Percentiles rank a stretch among this genome's conserved stretches.
These are phyloP conservation scores for Esteya vermicola DNA, from an alignment of 2,329 filamentous ascomycete species.

Conservation along the genomic window DNA sequence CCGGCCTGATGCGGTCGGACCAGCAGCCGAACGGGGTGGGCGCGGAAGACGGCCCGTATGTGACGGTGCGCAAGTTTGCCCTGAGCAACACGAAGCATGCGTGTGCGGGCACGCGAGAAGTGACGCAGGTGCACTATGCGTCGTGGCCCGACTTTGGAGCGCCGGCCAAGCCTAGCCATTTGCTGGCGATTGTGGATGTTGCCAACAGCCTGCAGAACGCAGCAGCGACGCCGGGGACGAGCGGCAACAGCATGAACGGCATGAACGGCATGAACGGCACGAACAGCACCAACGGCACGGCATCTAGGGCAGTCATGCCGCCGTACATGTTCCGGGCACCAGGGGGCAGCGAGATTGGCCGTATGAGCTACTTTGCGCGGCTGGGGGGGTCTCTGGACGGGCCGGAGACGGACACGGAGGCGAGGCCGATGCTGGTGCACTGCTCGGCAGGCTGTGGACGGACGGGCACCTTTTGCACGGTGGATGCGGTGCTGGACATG, in stretches of 20 bases:
- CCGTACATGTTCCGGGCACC: too few species aligned
- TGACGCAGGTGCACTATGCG: constrained; percentile 88
- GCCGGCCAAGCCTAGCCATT: constrained; percentile 73
- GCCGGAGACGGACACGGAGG: constrained; percentile 35
- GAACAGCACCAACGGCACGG: constrained; percentile 6
- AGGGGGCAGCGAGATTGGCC: too few species aligned
- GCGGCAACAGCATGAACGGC: background rate
- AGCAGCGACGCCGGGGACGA: constrained; percentile 13
- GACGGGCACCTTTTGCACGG: constrained; percentile 91
- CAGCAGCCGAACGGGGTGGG: background rate
- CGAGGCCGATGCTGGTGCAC: constrained; percentile 75
- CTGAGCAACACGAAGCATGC: constrained; percentile 63
- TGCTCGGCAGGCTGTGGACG: constrained; percentile 93
- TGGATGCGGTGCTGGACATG: constrained; percentile 93
- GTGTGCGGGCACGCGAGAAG: constrained; percentile 75
- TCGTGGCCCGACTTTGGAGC: constrained; percentile 97
- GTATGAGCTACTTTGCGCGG: too few species aligned
- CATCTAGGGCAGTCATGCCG: too few species aligned
- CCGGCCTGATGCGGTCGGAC: background rate
- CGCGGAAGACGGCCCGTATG: constrained; percentile 37
- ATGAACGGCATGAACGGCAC: background rate
- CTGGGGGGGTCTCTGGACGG: too few species aligned
- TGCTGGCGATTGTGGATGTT: constrained; percentile 80
- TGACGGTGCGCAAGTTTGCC: constrained; percentile 76
- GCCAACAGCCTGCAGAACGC: constrained; percentile 60